Evolutionary conservation across 495 filamentous ascomycete genomes (phyloP).

Genomic region (Patellaria atrata): DNA sequence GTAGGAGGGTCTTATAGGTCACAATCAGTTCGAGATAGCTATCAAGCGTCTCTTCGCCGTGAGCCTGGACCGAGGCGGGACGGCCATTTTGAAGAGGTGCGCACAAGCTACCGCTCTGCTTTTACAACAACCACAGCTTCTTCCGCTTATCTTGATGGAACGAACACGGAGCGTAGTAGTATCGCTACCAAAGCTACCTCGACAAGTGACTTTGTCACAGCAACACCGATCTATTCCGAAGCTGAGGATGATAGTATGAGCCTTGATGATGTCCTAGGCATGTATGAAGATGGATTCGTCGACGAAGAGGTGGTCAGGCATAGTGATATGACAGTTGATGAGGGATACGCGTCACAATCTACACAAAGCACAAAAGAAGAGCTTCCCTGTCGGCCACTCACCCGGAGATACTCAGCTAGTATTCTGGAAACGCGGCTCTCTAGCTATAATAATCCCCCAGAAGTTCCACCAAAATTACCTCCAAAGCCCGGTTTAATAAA

Average conservation of each 20-base stretch:
- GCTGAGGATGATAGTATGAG: slow-evolving; percentile 55
- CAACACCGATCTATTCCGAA: slow-evolving; percentile 33
- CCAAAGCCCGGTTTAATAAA: background rate
- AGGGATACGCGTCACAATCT: slow-evolving; percentile 4
- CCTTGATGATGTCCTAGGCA: slow-evolving; percentile 82
- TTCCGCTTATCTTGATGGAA: slow-evolving; percentile 53
- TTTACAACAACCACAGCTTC: slow-evolving; percentile 55
- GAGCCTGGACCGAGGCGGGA: too few relatives aligned
- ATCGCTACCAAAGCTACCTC: slow-evolving; percentile 69
- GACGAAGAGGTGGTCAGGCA: slow-evolving; percentile 36
- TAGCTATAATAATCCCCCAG: background rate
- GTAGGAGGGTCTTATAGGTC: slow-evolving; percentile 7
- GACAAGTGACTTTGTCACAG: slow-evolving; percentile 45
- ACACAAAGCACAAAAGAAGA: slow-evolving; percentile 1
- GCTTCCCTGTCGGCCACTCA: background rate
- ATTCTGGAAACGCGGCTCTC: slow-evolving; percentile 1
- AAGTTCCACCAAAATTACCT: background rate
- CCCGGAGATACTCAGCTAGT: slow-evolving; percentile 1
- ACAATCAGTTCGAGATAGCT: slow-evolving; percentile 8
- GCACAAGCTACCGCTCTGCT: slow-evolving; percentile 59
- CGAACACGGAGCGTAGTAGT: slow-evolving; percentile 67
- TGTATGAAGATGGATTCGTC: slow-evolving; percentile 77
- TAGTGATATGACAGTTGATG: slow-evolving; percentile 4
- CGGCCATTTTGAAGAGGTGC: slow-evolving; percentile 34
- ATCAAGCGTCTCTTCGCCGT: slow-evolving; percentile 6